Evolutionary conservation across 257 asterid genomes (phyloP).

Genomic region (Penstemon eatonii): DNA sequence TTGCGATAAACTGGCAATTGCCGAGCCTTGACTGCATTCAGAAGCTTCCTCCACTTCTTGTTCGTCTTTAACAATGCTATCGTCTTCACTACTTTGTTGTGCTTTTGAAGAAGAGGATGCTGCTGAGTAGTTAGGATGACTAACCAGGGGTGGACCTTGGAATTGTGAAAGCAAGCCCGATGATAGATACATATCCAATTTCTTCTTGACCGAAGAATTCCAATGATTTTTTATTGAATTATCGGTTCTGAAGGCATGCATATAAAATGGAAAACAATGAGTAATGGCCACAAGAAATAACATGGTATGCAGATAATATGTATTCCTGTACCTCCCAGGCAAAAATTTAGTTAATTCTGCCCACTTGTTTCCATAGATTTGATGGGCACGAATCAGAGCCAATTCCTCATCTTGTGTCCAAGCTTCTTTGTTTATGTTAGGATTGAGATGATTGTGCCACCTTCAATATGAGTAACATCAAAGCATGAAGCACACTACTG

Average conservation of each 20-base stretch:
- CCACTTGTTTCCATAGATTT: constrained; percentile 95
- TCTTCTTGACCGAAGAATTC: constrained; percentile 98
- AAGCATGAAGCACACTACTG: constrained; percentile 12
- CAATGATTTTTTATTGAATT: constrained; percentile 96
- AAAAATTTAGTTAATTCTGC: constrained; percentile 92
- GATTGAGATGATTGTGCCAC: constrained; percentile 99
- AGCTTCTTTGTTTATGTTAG: constrained; percentile 88
- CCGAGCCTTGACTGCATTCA: constrained; percentile 87
- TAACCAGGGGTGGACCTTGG: constrained; percentile 59
- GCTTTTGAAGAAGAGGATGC: constrained; percentile 67
- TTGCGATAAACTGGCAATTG: constrained; percentile 50
- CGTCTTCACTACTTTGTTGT: constrained; percentile 76
- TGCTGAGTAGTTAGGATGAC: constrained; percentile 46
- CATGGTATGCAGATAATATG: constrained; percentile 6
- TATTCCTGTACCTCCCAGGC: constrained; percentile 82
- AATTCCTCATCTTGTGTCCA: constrained; percentile 98
- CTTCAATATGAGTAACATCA: constrained; percentile 42
- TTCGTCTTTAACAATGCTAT: constrained; percentile 47
- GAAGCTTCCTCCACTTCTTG: constrained; percentile 73
- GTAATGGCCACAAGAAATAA: constrained; percentile 21
- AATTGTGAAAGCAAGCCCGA: constrained; percentile 85
- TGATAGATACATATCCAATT: constrained; percentile 79
- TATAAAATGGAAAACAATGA: constrained; percentile 25
- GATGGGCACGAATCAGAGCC: constrained; percentile 89
- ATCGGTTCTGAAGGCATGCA: constrained; percentile 72